Evolutionary conservation across 2,329 filamentous ascomycete species (phyloP), one percentile per base, ranked within the genome.

Genomic region (Xylaria sp.): DNA sequence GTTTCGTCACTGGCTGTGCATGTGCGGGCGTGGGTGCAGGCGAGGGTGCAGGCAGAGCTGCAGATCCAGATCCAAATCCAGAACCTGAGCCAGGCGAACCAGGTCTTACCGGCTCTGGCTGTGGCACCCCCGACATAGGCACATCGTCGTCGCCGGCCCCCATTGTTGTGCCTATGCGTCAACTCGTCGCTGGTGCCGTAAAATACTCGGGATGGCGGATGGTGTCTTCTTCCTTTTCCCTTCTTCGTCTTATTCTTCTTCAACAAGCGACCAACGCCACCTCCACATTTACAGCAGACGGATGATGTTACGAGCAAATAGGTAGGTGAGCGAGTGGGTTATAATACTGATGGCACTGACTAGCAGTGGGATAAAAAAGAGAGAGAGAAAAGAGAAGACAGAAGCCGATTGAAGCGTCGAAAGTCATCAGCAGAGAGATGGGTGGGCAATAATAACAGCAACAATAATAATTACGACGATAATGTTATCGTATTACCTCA

Each of bases 51-150:
- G 70, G 51, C 47, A 57, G 55, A 60, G 63, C 4, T 21, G 40
- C 59, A 48, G 61, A 29, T 25, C 65, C 50, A 58, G 63, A 58
- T 35, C 23, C 48, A 50, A 59, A 21, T 62, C 66, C 67, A 57
- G 48, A 1, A 37, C 59, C 42, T 21, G 65, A 51, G 16, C 18
- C 53, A 48, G 53, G 50, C 21, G 65, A 51, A 13, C 18, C 53
- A 48, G 53, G 50, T 18, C n/a, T 40, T 44, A 54, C 16, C 16
- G 16, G 32, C 32, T 8, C 54, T 63, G 66, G 60, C 54, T 65
- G 68, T 65, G 68, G 65, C 64, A 67, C 70, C 70, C 76, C 75
- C 65, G 58, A 67, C 75, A 78, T 76, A 51, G 73, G 71, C 71
- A 73, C 74, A 64, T 76, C 75, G 57, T 71, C 73, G 53, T 73